phyloP scores from a whole-genome alignment of 177 flowering plant species.

The Vitis hybrid region DNA sequence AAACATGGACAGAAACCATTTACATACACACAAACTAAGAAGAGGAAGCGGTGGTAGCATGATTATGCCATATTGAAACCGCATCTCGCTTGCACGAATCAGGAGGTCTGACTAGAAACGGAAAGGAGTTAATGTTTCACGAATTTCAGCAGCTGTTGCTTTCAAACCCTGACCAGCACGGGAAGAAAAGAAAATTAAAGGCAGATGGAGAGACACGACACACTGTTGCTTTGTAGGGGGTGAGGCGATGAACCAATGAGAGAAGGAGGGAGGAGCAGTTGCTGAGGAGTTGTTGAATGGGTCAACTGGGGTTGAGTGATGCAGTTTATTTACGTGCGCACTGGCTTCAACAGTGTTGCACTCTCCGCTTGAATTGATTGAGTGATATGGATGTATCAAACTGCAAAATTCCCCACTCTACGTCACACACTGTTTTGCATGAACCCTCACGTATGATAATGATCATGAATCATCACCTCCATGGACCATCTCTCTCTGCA shows the following conservation, averaged over 20 bases:
- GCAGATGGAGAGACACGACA: too few species aligned
- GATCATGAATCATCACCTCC: conserved; percentile 1
- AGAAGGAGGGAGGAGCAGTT: background rate
- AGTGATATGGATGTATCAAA: conserved; percentile 26
- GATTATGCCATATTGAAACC: background rate
- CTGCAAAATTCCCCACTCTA: conserved; percentile 12
- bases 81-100: conserved; percentile 4
- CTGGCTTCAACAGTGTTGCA: conserved; percentile 28
- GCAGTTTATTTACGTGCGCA: conserved; percentile 40
- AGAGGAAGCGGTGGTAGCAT: too few species aligned
- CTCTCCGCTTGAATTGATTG: conserved; percentile 23
- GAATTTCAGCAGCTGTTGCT: background rate
- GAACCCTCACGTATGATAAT: conserved; percentile 25
- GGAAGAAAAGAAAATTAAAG: too few species aligned
- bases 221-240: too few species aligned
- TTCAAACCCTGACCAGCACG: background rate
- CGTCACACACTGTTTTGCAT: conserved; percentile 17
- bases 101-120: conserved; percentile 11
- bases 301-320: conserved; percentile 36
- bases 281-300: conserved; percentile 3
- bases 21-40: too few species aligned
- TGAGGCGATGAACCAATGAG: background rate
- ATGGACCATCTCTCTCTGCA: background rate
- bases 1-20: too few species aligned
- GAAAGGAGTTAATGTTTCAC: conserved; percentile 5